Evolutionary conservation across 2,329 filamentous ascomycete species (phyloP), one percentile per base, ranked within the genome.

Genomic region (Penicillium aurantiogriseum): DNA sequence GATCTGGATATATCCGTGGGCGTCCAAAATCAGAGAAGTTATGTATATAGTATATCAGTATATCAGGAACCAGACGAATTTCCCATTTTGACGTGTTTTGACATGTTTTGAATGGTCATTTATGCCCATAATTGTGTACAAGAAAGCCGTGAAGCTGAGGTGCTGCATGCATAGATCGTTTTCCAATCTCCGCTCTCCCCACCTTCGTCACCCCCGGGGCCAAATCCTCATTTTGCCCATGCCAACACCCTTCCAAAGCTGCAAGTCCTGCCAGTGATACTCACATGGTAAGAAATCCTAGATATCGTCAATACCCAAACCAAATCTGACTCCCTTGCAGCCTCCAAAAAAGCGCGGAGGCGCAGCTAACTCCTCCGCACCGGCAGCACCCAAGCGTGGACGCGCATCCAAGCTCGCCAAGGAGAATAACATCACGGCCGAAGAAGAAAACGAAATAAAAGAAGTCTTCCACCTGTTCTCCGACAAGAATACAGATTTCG

Each of bases 351-450:
- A 72, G 61, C 72, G 73, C 61, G 62, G 66, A 62, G 67, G 67
- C 50, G 54, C 66, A 52, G 48, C 68, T 54, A 60, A 62, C 60
- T 64, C 72, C 57, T 65, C 71, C 55, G 52, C 68, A 33, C 49
- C 65, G 56, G 62, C 71, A n/a, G 68, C 64, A 54, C 68, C 70
- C 11, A 76, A 71, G 61, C 74, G 72, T 64, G 60, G 69, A 54
- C 88, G 89, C 61, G 86, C 86, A 69, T 96, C 92, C 58, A 95
- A 92, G 74, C 90, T 97, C 67, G 93, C 93, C 31, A 93, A 92
- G 77, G 91, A 96, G 71, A 87, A 97, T 82, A 88, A 92, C 74
- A 86, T 97, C 70, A 88, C 86, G 15, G 88, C 87, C 40, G 85
- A 88, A 63, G 89, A 97, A 76, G 93, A 97, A 77, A 83, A 84